These are phyloP conservation scores for Pichia sp. DNA, from an alignment of 1,139 yeast genomes.

Conservation along the genomic window DNA sequence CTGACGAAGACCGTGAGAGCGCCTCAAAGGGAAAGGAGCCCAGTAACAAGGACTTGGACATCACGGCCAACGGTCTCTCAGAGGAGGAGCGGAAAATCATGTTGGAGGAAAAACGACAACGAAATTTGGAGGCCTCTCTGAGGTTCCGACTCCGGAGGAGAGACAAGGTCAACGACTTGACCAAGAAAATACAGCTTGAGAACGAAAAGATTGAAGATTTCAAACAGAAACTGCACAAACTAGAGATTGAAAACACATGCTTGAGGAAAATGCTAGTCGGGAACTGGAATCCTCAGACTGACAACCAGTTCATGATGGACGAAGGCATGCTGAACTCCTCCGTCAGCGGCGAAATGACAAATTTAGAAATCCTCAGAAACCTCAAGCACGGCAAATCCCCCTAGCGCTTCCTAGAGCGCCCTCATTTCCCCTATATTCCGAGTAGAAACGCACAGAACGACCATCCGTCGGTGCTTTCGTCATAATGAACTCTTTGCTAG, in stretches of 20 bases:
- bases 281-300: conserved; percentile 3
- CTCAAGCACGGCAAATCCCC: background rate
- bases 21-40: background rate
- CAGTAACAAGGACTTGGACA: too few relatives aligned
- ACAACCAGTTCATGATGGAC: background rate
- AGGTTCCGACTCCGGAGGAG: conserved; percentile 60
- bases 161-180: conserved; percentile 57
- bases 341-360: background rate
- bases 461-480: too few relatives aligned
- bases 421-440: too few relatives aligned
- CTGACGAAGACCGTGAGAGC: too few relatives aligned
- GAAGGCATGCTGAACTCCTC: background rate
- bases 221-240: conserved; percentile 33
- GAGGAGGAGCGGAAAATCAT: background rate
- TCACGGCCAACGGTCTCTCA: background rate
- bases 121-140: conserved; percentile 64
- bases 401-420: background rate
- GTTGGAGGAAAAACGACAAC: conserved; percentile 38
- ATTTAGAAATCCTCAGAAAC: background rate
- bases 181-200: conserved; percentile 43
- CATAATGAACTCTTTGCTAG: background rate
- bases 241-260: conserved; percentile 82
- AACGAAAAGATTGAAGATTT: conserved; percentile 26
- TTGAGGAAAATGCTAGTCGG: conserved; percentile 58
- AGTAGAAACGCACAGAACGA: too few relatives aligned